Evolutionary conservation across 108 stramenopile genomes (phyloP), one percentile per base, ranked within the genome.

Genomic region (Aurantiochytrium sp.): DNA sequence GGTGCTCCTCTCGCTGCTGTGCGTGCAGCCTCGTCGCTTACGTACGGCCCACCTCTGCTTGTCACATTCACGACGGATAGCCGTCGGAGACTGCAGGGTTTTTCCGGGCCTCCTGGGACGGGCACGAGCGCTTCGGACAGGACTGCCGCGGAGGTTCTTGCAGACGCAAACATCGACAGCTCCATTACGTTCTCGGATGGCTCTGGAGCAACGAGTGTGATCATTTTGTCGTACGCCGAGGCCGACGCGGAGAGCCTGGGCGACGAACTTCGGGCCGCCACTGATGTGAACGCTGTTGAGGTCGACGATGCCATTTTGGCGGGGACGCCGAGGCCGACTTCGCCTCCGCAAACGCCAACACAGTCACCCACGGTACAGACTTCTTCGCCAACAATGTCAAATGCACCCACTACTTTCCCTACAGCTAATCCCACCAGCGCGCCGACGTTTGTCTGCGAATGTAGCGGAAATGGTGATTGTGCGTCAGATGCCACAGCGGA

Each of bases 401-500:
- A n/a, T 69, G 64, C 64, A 69, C 64, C 64, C 14, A 69, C 64
- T 6, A 6, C 12, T 8, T 42, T 28, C 45, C 44, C 73, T 51
- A 83, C 73, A 25, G 28, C 29, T 23, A 18, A 23, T 21, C 72
- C 72, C 18, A 29, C 28, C n/a, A 21, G 51, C 44, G 12, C 73
- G 51, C 73, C 73, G 51, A 83, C 73, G 23, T 16, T 83, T 25
- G 51, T 14, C 0, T 83, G 73, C 73, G 21, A 83, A 2, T 83
- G 73, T n/a, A 83, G 73, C 73, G 73, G 73, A 21, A 47, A 83
- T n/a, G 73, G 73, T 5, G 73, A 53, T 83, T 83, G 73, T 23
- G 73, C 73, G 16, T 51, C 49, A 6, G 12, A 47, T 18, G 73
- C 73, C 8, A 83, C 73, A 12, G 8, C 28, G 8, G 44, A 1